These are phyloP conservation scores for Penicillium tannophilum DNA, from an alignment of 495 filamentous ascomycete genomes.

Conservation along the genomic window DNA sequence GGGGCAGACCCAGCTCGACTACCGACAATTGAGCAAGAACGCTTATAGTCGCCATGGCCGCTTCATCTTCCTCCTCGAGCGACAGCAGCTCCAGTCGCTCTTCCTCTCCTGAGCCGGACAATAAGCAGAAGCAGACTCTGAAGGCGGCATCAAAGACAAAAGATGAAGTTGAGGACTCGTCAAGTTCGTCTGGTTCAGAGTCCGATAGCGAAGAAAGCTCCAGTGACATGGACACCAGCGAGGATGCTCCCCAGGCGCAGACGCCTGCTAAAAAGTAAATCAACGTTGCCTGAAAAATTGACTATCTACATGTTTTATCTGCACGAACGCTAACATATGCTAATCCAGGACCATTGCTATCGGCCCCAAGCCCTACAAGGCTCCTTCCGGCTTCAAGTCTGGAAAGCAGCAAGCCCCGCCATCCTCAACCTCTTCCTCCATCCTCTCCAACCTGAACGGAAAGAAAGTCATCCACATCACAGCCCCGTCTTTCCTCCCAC, in stretches of 20 bases:
- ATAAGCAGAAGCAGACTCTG: slow-evolving; percentile 28
- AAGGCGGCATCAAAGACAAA: slow-evolving; percentile 35
- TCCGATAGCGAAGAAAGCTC: slow-evolving; percentile 31
- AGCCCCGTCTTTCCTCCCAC: slow-evolving; percentile 44
- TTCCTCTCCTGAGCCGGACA: slow-evolving; percentile 32
- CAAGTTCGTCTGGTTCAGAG: slow-evolving; percentile 32
- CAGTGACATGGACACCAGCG: slow-evolving; percentile 37
- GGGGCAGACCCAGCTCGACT: slow-evolving; percentile 2
- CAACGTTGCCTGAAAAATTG: not conserved
- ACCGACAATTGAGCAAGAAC: not conserved
- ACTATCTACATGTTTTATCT: no score
- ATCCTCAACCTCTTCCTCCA: slow-evolving; percentile 37
- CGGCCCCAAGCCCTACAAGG: slow-evolving; percentile 39
- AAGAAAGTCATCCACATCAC: slow-evolving; percentile 50
- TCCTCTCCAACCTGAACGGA: slow-evolving; percentile 43
- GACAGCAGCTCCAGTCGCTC: slow-evolving; percentile 38
- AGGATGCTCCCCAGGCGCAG: slow-evolving; percentile 21
- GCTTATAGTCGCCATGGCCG: slow-evolving; percentile 33
- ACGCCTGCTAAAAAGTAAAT: slow-evolving; percentile 30
- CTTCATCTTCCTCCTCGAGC: slow-evolving; percentile 27
- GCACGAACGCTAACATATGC: not conserved
- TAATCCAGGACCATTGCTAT: slow-evolving; percentile 23
- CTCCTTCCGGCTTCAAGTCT: slow-evolving; percentile 45
- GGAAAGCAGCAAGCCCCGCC: slow-evolving; percentile 37
- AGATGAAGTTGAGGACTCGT: slow-evolving; percentile 31